These are phyloP conservation scores for Inga laurina DNA, from an alignment of 306 rosid species.

Conservation along the genomic window DNA sequence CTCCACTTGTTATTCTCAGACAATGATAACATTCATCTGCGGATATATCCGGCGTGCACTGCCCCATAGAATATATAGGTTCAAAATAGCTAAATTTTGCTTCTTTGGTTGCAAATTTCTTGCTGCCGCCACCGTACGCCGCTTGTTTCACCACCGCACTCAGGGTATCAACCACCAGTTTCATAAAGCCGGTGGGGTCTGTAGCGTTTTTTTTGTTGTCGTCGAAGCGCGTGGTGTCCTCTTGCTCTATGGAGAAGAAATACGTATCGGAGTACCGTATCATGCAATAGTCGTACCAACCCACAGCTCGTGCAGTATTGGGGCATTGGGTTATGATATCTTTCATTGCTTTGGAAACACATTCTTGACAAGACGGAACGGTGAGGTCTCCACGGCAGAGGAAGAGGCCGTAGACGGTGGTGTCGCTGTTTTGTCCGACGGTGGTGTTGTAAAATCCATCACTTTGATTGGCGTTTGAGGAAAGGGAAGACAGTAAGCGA, in stretches of 20 bases:
- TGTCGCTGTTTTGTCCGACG: neutral
- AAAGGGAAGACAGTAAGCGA: conserved; percentile 33
- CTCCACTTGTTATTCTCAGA: neutral
- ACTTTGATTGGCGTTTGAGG: conserved; percentile 26
- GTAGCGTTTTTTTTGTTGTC: no score
- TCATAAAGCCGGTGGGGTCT: neutral
- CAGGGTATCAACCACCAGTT: neutral
- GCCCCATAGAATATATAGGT: conserved; percentile 4
- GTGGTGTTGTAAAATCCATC: conserved; percentile 28
- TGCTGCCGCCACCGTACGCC: neutral
- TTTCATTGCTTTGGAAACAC: neutral
- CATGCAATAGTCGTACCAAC: neutral
- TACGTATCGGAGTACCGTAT: neutral
- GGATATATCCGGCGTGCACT: conserved; percentile 27
- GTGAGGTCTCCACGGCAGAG: conserved; percentile 46
- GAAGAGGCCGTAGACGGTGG: conserved; percentile 29
- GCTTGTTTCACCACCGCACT: neutral
- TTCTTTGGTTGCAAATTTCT: conserved; percentile 28
- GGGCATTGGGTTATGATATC: conserved; percentile 12
- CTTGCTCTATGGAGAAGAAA: neutral
- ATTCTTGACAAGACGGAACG: neutral
- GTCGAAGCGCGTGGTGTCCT: neutral
- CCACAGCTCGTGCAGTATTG: neutral
- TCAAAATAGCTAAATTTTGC: neutral
- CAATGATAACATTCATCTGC: neutral